Conservation (phyloP, 257 asterid species). For the Sherardia arvensis region DNA sequence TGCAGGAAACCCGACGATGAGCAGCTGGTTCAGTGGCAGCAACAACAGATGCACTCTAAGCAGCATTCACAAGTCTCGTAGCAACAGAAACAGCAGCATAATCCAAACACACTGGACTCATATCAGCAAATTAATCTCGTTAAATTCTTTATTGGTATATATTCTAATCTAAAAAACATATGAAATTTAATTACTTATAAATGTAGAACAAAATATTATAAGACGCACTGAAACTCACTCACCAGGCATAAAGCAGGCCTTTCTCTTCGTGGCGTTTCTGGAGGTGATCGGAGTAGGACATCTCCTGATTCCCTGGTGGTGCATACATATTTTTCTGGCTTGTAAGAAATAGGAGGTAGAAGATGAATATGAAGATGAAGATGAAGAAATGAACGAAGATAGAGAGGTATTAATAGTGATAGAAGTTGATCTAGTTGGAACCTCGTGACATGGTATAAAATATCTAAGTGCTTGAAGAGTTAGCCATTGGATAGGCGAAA, state of each 20-base stretch:
- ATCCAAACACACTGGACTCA: slow-evolving; percentile 25
- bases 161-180: too few relatives aligned
- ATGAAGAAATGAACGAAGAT: not conserved
- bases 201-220: too few relatives aligned
- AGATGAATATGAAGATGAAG: not conserved
- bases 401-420: not conserved
- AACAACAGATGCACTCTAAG: slow-evolving; percentile 12
- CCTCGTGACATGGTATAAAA: not conserved
- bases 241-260: slow-evolving; percentile 57
- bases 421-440: not conserved
- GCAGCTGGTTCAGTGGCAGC: too few relatives aligned
- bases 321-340: slow-evolving; percentile 27
- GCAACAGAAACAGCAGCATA: slow-evolving; percentile 60
- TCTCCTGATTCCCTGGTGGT: slow-evolving; percentile 34
- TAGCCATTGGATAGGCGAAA: not conserved
- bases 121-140: not conserved
- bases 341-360: not conserved
- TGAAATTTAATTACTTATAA: too few relatives aligned
- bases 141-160: too few relatives aligned
- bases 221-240: too few relatives aligned
- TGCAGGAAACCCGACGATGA: too few relatives aligned
- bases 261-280: slow-evolving; percentile 36
- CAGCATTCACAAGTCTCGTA: slow-evolving; percentile 40
- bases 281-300: slow-evolving; percentile 38
- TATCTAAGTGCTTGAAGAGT: not conserved